Evolutionary conservation across 75 land plant genomes (phyloP).

Genomic region (Sequoiadendron giganteum): DNA sequence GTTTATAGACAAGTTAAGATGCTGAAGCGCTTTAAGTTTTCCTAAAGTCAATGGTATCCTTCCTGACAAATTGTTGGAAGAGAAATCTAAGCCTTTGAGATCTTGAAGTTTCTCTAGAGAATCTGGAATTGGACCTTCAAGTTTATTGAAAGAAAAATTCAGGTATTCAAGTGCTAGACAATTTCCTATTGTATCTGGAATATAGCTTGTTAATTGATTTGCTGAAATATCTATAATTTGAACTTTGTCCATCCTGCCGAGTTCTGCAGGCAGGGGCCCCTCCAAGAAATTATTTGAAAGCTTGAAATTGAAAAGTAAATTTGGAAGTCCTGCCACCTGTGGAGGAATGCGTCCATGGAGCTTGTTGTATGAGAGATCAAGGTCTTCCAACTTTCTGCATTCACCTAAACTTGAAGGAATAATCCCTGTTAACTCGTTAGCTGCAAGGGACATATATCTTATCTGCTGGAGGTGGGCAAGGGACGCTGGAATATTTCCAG

Average conservation of each 20-base stretch:
- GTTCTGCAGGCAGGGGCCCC: no score
- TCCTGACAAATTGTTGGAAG: conserved; percentile 32
- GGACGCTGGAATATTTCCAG: neutral
- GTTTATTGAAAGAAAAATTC: conserved; percentile 28
- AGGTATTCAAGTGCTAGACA: conserved; percentile 16
- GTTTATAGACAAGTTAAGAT: neutral
- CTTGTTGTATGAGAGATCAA: neutral
- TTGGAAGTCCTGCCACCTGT: neutral
- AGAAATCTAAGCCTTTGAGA: conserved; percentile 27
- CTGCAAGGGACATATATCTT: no score
- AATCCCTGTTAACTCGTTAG: no score
- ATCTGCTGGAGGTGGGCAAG: no score
- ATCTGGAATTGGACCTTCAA: conserved; percentile 24
- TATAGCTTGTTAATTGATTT: conserved; percentile 24
- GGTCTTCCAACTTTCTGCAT: neutral
- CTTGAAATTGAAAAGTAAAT: neutral
- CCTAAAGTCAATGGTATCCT: conserved; percentile 26
- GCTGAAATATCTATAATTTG: conserved; percentile 11
- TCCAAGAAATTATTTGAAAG: conserved; percentile 15
- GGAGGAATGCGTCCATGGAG: neutral
- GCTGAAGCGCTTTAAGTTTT: conserved; percentile 14
- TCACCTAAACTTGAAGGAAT: neutral
- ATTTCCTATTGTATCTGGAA: conserved; percentile 10
- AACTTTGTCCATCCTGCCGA: no score
- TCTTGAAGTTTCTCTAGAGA: conserved; percentile 25